Percentiles rank a stretch among this genome's conserved stretches.
Conservation (phyloP, 129 eudicot species). For the Tanacetum coccineum region DNA sequence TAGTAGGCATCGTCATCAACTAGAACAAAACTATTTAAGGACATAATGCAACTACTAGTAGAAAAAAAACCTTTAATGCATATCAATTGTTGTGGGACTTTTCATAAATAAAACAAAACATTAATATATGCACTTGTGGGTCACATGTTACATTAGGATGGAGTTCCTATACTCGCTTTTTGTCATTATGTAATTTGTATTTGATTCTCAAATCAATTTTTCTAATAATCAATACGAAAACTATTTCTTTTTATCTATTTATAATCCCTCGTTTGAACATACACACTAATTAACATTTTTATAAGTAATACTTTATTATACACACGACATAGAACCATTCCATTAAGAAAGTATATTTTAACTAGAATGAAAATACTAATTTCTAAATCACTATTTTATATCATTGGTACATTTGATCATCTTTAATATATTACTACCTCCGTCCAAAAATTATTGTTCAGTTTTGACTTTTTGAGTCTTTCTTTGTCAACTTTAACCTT, state of each 20-base stretch:
- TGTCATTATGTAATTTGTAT: slow-evolving; percentile 24
- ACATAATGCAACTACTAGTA: not conserved
- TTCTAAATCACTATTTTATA: not conserved
- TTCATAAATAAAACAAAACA: not conserved
- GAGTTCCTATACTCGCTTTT: slow-evolving; percentile 29
- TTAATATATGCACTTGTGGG: slow-evolving; percentile 20
- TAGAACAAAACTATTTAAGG: not conserved
- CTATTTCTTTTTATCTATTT: slow-evolving; percentile 1
- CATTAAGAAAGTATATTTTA: not conserved
- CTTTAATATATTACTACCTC: too few species aligned
- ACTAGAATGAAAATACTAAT: too few species aligned
- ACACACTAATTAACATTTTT: too few species aligned
- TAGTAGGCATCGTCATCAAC: not conserved
- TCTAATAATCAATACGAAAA: not conserved
- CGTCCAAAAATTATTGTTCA: too few species aligned
- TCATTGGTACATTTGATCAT: not conserved
- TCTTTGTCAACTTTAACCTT: too few species aligned
- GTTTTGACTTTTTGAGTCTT: too few species aligned
- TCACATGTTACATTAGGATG: slow-evolving; percentile 25
- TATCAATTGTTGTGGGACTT: slow-evolving; percentile 4
- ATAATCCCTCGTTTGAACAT: not conserved
- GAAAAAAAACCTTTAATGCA: not conserved
- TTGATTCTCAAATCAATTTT: not conserved
- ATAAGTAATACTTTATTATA: not conserved
- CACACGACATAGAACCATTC: not conserved